Evolutionary conservation across 495 filamentous ascomycete genomes (phyloP), one percentile per base, ranked within the genome.

Genomic region (Aspergillus diversus): DNA sequence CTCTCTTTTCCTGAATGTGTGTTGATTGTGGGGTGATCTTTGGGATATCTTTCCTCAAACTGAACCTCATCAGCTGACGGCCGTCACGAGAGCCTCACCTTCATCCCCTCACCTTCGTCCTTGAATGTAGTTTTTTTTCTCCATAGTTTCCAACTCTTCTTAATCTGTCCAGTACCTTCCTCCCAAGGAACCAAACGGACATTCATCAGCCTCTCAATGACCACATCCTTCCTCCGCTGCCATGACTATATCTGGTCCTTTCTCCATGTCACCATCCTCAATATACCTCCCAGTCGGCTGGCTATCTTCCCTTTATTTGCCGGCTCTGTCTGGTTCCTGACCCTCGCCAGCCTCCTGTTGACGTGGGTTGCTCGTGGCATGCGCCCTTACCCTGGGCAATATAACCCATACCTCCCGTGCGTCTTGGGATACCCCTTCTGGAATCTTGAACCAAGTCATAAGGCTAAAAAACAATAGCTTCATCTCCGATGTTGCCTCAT

Each of bases 401-500:
- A 59, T 48, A 66, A 66, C 27, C 61, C 67, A 5, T 48, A 65
- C 52, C 35, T 66, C 37, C 61, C 67, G 67, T 69, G 55, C 48
- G 66, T 43, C 47, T 42, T 37, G 7, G 15, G 9, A 12, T 32
- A 34, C 46, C 35, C 39, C 32, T 9, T 53, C 7, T 49, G 27
- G 12, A 21, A 27, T 2, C 21, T 27, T 27, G 16, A 27, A 21
- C 9, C 17, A 33, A 42, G n/a, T n/a, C 17, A 13, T 46, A 4
- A 46, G 27, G 43, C 55, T 32, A 63, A 17, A 34, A 8, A 4
- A 13, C n/a, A 16, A 39, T 39, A 69, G 67, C 11, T 69, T 69
- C 42, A 66, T 69, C 33, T 69, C 67, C 12, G 67, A 69, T 48
- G 66, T 69, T 15, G 67, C 67, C 1, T 69, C 67, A 2, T 69